Evolutionary conservation across 2,329 filamentous ascomycete species (phyloP), one percentile per base, ranked within the genome.

Genomic region (Calonectria pseudoturangicola): DNA sequence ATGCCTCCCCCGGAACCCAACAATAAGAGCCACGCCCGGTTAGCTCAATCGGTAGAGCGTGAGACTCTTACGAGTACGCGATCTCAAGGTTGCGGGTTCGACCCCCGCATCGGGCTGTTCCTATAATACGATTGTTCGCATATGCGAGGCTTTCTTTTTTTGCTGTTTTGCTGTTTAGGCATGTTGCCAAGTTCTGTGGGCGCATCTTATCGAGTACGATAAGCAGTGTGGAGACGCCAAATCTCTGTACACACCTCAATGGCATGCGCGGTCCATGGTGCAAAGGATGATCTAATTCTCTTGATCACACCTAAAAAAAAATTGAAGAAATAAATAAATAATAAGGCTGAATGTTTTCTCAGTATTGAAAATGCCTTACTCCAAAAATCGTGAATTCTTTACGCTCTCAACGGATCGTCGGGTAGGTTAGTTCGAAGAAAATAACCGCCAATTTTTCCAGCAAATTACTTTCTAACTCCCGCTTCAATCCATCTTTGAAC

Each of bases 41-140:
- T 80, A 80, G 78, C 76, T 81, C 76, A 80, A 81, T 81, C 75
- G 77, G 79, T 91, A 92, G 90, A 92, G 90, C 89, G 90, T 91
- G 87, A 91, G 90, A 92, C 90, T 92, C 90, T 88, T 88, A 88
- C 21, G 74, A 78, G 77, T 75, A 73, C 76, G 65, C 78, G 45
- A 88, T 88, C 87, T 88, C 86, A 88, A 88, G 87, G 86, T 85
- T 88, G 86, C 85, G 86, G 86, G 88, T 89, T 89, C 87, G 86
- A 88, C 82, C 83, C 83, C 83, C 83, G 81, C 83, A 81, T 84
- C 80, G 83, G 83, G 81, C 82, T 84, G 43, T 70, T 70, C 15
- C 2, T 21, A 3, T 15, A 64, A 47, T 77, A 71, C 75, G 75
- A 76, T 76, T 75, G 76, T 58, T 65, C 77, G 71, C 74, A 54